Evolutionary conservation across 2,329 filamentous ascomycete species (phyloP), one percentile per base, ranked within the genome.

Genomic region (Sclerotinia borealis): DNA sequence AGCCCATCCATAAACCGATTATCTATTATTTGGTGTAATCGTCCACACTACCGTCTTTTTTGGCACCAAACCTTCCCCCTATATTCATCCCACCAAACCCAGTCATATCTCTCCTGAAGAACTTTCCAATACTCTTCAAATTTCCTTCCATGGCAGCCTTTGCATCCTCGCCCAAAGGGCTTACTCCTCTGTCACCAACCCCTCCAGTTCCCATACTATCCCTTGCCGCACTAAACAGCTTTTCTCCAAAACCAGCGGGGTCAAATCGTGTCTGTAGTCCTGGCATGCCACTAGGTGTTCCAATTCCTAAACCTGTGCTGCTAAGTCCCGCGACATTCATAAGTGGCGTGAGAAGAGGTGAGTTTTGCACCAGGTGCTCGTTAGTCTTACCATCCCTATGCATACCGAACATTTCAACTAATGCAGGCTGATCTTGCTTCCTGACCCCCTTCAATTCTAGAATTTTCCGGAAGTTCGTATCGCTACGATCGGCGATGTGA

Each of bases 381-480:
- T 82, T 80, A 50, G 84, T 80, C 9, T 87, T 82, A 69, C 91
- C 85, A 75, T 96, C 93, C 51, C 92, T 86, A 73, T 96, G 91
- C 59, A 88, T 81, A 49, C 77, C 77, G 78, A 97, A 98, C 4
- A 98, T 82, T 75, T 99, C 95, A 39, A 96, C 78, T 2, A 98
- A 85, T 66, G 91, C 86, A 3, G 83, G 79, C 72, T 97, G 91
- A 66, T 99, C 95, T 65, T 85, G 81, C 73, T 92, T 93, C 66
- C 89, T 85, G 65, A 99, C 89, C 52, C 95, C 95, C 76, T 99
- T 99, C 67, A 99, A 83, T 58, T 99, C 95, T 51, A 99, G 85
- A 65, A 99, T 90, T 78, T 97, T 98, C 74, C 88, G 88, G 83
- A 99, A 99, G 77, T 99, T 99, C 72, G 86, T 85, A 74, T 98